Evolutionary conservation across 495 filamentous ascomycete genomes (phyloP), one percentile per base, ranked within the genome.

Genomic region (Daldinia grandis): DNA sequence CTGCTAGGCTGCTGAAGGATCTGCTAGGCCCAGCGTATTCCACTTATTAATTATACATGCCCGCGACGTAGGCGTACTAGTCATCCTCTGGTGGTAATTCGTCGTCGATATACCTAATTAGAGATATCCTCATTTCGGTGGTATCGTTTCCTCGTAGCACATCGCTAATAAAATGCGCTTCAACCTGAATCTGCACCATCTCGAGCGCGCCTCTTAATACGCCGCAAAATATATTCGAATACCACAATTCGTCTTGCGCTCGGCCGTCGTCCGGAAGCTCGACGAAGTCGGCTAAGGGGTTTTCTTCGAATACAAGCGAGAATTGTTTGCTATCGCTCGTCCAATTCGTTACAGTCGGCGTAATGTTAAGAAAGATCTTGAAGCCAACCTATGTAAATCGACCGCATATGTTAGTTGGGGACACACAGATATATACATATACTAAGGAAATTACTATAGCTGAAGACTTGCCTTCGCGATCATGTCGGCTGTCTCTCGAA

Each of bases 151-250:
- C 95, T 49, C 94, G 90, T 47, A 99, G 82, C 62, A 97, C 87
- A 77, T 99, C 95, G 80, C 93, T 98, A 75, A 97, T 91, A 78
- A 98, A 99, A 76, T 97, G 93, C 33, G 93, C 93, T 77, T 99
- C 95, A 21, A 98, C 92, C 83, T 99, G 95, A 94, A 98, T 97
- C 85, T 98, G 95, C 35, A 99, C 96, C 95, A 99, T 99, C 83
- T 99, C 95, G 62, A 98, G 79, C 5, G 95, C 89, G 5, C 95
- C 95, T 72, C 94, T 84, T 47, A 99, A 82, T 27, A 99, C 91
- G 40, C 95, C 95, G 72, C 96, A 98, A 19, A 98, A 85, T 53
- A 99, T 95, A 81, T 98, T 98, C 3, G 93, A 97, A 76, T 95
- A 99, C 95, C 95, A 99, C 10, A 99, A 83, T 80, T 98, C 94